Percentiles rank a stretch among this genome's conserved stretches.
Conservation (phyloP, 2,329 filamentous ascomycete genomes). For the Penicillium sp. region DNA sequence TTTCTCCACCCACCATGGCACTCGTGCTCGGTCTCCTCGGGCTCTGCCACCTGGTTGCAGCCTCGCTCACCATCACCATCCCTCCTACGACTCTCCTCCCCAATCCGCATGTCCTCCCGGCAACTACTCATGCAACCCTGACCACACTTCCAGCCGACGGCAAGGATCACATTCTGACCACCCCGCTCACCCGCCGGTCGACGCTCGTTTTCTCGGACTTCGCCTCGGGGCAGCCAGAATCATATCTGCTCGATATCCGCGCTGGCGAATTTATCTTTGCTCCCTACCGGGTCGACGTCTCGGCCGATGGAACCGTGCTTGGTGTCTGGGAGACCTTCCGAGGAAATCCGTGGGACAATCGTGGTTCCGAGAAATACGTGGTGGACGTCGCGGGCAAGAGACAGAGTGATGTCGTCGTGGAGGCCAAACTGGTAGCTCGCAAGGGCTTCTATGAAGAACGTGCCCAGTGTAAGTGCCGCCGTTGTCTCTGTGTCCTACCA, state of each 20-base stretch:
- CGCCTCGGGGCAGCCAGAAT: constrained; percentile 43
- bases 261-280: constrained; percentile 69
- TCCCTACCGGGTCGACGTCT: constrained; percentile 71
- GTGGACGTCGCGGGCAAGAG: constrained; percentile 26
- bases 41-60: constrained; percentile 14
- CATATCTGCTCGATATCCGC: constrained; percentile 80
- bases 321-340: constrained; percentile 79
- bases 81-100: constrained; percentile 44
- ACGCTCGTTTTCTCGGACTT: constrained; percentile 75
- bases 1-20: constrained; percentile 19
- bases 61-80: constrained; percentile 40
- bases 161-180: constrained; percentile 53
- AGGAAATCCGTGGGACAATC: constrained; percentile 86
- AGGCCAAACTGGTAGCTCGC: constrained; percentile 58
- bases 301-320: constrained; percentile 50
- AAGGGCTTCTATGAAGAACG: constrained; percentile 78
- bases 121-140: constrained; percentile 54
- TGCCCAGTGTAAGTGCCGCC: constrained; percentile 63
- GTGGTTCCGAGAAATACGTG: constrained; percentile 55
- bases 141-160: constrained; percentile 39
- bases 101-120: constrained; percentile 42
- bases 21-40: constrained; percentile 21
- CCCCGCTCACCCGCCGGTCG: constrained; percentile 65
- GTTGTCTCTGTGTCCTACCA: not conserved
- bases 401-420: constrained; percentile 52